phyloP scores from a whole-genome alignment of 768 basidiomycete genomes.

The Cystobasidium ongulense region DNA sequence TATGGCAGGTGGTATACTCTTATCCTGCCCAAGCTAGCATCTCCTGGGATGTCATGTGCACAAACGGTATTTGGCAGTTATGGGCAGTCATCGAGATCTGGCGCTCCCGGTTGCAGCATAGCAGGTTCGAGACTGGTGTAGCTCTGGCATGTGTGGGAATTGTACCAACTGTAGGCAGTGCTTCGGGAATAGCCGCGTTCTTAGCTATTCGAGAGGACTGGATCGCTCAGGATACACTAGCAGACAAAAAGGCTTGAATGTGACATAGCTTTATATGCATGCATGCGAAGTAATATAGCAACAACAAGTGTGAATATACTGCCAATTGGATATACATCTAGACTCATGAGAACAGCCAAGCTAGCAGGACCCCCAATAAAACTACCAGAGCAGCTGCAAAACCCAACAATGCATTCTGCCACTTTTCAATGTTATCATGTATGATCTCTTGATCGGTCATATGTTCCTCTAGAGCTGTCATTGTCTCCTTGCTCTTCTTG shows the following conservation, averaged over 20 bases:
- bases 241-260: not conserved
- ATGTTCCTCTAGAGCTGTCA: not conserved
- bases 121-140: not conserved
- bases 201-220: constrained; percentile 10
- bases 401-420: constrained; percentile 1
- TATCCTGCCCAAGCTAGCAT: constrained; percentile 40
- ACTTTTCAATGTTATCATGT: not conserved
- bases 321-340: not conserved
- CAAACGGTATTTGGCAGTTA: constrained; percentile 23
- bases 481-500: not conserved
- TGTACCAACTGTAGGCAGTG: not conserved
- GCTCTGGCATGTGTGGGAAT: not conserved
- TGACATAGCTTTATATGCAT: not conserved
- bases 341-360: not conserved
- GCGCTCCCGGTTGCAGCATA: not conserved
- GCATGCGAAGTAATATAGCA: not conserved
- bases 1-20: constrained; percentile 9
- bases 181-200: constrained; percentile 7
- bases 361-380: not conserved
- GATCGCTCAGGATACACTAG: not conserved
- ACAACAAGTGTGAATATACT: not conserved
- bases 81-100: constrained; percentile 21
- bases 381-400: not conserved
- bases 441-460: constrained; percentile 12
- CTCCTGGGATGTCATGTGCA: constrained; percentile 38